phyloP scores from a whole-genome alignment of 169 alveolate genomes.

The Plasmodium ovale region DNA sequence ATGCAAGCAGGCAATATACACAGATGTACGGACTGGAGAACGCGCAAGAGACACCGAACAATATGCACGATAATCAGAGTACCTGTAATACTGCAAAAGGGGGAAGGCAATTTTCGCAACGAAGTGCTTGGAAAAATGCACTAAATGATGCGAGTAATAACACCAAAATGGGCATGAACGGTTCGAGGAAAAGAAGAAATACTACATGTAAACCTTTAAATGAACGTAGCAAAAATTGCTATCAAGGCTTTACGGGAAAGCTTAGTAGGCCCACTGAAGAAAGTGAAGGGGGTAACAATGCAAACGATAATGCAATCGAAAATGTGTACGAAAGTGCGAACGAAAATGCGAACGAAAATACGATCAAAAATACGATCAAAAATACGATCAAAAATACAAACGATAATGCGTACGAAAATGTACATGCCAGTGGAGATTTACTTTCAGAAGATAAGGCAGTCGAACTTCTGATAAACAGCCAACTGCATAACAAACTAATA shows the following conservation, averaged over 20 bases:
- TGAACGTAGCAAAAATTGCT: neutral
- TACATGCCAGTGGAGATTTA: neutral
- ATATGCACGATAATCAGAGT: no score
- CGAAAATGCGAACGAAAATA: neutral
- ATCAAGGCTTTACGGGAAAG: neutral
- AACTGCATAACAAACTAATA: constrained; percentile 8
- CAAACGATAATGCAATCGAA: neutral
- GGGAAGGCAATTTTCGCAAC: no score
- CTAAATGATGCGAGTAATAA: neutral
- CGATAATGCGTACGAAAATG: neutral
- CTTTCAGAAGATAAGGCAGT: neutral
- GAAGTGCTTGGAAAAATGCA: neutral
- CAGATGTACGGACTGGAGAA: no score
- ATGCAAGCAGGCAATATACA: no score
- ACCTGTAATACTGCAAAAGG: no score
- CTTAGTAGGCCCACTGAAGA: neutral
- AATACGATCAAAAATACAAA: neutral
- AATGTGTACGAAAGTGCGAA: neutral
- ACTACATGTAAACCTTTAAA: neutral
- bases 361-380: neutral
- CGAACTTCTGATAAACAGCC: constrained; percentile 15
- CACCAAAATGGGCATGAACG: neutral
- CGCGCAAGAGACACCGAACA: no score
- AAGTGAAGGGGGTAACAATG: neutral
- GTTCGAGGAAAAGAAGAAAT: neutral